Percentiles rank a stretch among this genome's conserved stretches.
phyloP scores from a whole-genome alignment of 345 rosid genomes.

The Psidium friedrichsthalianum region DNA sequence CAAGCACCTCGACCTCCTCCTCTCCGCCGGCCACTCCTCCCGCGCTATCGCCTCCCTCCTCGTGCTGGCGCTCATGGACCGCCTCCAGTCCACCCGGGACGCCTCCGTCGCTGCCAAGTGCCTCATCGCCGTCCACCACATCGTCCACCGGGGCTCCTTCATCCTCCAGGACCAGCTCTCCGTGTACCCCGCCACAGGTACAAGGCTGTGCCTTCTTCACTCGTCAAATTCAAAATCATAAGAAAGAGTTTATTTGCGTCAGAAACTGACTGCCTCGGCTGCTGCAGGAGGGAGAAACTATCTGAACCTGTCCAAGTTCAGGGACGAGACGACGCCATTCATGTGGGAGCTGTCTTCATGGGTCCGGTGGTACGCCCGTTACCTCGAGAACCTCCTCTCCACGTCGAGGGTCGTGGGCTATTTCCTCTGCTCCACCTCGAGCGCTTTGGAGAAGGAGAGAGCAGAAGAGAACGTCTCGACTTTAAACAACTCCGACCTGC shows the following conservation, averaged over 20 bases:
- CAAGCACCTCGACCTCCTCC: conserved; percentile 40
- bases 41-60: conserved; percentile 64
- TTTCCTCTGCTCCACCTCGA: conserved; percentile 45
- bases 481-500: conserved; percentile 31
- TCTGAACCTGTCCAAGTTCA: conserved; percentile 66
- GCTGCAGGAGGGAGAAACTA: conserved; percentile 72
- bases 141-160: conserved; percentile 59
- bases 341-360: conserved; percentile 82
- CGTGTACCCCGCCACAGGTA: conserved; percentile 54
- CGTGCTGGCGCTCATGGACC: conserved; percentile 69
- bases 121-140: conserved; percentile 52
- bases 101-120: conserved; percentile 76
- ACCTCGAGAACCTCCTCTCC: conserved; percentile 54
- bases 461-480: conserved; percentile 42
- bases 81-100: conserved; percentile 66
- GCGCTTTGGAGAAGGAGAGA: conserved; percentile 31
- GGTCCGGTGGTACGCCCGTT: conserved; percentile 79
- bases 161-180: conserved; percentile 90
- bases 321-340: conserved; percentile 44
- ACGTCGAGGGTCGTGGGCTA: conserved; percentile 60
- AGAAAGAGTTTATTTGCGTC: background rate
- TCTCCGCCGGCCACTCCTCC: conserved; percentile 62
- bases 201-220: background rate
- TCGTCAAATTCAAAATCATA: background rate
- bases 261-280: background rate